Conservation (phyloP, 805 yeast species). For the Schwanniomyces polymorphus region DNA sequence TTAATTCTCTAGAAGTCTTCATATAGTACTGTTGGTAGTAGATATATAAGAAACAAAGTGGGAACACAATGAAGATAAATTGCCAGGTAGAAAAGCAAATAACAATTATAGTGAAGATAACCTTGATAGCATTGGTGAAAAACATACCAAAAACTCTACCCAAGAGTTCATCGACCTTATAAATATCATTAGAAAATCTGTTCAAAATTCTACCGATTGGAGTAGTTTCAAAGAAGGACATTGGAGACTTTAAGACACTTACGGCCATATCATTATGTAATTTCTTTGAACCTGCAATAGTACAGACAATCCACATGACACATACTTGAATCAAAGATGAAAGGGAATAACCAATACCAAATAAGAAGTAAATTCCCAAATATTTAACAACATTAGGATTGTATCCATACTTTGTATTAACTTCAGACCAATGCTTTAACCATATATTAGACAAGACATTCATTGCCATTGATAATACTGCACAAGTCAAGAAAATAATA, state of each 20-base stretch:
- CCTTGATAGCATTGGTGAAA: slow-evolving; percentile 59
- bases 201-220: slow-evolving; percentile 92
- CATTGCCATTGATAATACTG: slow-evolving; percentile 58
- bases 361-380: slow-evolving; percentile 68
- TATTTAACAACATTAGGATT: slow-evolving; percentile 77
- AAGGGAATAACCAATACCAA: slow-evolving; percentile 68
- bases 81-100: slow-evolving; percentile 88
- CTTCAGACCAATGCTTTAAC: slow-evolving; percentile 98
- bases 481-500: slow-evolving; percentile 50
- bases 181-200: slow-evolving; percentile 88
- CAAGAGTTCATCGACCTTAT: slow-evolving; percentile 78
- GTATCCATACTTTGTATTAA: slow-evolving; percentile 63
- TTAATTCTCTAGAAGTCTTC: slow-evolving; percentile 76
- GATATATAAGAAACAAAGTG: slow-evolving; percentile 63
- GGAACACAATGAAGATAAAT: slow-evolving; percentile 68
- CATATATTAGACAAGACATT: slow-evolving; percentile 79
- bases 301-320: slow-evolving; percentile 75
- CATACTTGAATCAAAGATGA: slow-evolving; percentile 65
- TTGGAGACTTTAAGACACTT: slow-evolving; percentile 80
- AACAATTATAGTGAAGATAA: slow-evolving; percentile 73
- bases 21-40: slow-evolving; percentile 77
- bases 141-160: slow-evolving; percentile 74
- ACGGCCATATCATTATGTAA: slow-evolving; percentile 76
- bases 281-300: slow-evolving; percentile 76
- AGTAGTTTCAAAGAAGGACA: slow-evolving; percentile 94